Base-by-base conservation (phyloP, 345 rosid species). In the Eutrema japonicum region DNA sequence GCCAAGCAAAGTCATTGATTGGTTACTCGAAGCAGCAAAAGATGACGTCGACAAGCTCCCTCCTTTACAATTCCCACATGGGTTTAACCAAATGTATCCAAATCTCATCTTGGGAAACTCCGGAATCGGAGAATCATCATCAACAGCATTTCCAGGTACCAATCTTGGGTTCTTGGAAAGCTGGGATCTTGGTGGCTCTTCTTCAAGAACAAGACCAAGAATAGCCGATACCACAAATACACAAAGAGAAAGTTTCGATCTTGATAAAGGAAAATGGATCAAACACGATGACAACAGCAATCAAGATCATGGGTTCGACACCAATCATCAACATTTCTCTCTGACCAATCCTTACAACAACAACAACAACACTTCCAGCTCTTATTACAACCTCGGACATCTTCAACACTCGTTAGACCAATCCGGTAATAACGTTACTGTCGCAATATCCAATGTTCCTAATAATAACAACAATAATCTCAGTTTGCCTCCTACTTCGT, bases 1-100 rank as follows among this genome's bases (percentile, higher is more conserved):
- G 74, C 98, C 98, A 7, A 94, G 98, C 78, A 91, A 94, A 78
- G 98, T 89, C 47, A 77, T 94, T 0, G 98, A 94, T 69, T 94
- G 98, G 98, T 74, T 94, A 61, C 87, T 94, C 42, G 97, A 94
- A 73, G 88, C 79, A 33, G 78, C 90, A 13, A 87, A 86, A 72
- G 45, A 78, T 64, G 98, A 94, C 54, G 89, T 94, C 2, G 98
- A 91, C 56, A 85, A 88, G 72, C 93, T 94, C 6, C 98, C 98
- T 10, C 93, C 98, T 0, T 79, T 94, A 53, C 91, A 87, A n/a
- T 72, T 91, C 65, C 95, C 91, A 9, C 96, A 66, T 12, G 90
- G 89, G 1, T 89, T 89, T 55, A 86, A 82, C 47, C 96, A 90
- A 64, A 85, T 86, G 58, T 90, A 89, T 63, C 94, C 81, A 18